These are phyloP conservation scores for Colletotrichum tanaceti DNA, from an alignment of 2,329 filamentous ascomycete genomes.

Conservation along the genomic window DNA sequence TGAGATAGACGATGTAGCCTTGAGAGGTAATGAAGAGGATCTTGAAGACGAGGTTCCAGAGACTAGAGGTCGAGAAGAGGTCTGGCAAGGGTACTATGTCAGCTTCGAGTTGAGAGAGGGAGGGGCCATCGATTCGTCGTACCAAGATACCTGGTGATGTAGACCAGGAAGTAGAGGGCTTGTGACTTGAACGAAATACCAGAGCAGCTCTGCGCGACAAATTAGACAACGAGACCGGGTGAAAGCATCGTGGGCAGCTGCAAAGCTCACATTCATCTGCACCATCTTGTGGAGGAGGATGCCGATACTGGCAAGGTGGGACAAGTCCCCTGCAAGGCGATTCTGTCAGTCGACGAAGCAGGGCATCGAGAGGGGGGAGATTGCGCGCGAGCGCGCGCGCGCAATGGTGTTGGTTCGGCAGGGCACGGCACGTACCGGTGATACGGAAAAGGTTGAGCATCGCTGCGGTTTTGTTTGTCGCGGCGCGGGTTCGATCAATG, in stretches of 20 bases:
- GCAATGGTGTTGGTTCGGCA: conserved; percentile 24
- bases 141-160: conserved; percentile 92
- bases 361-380: background rate
- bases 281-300: conserved; percentile 98
- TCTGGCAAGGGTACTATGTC: conserved; percentile 65
- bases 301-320: conserved; percentile 92
- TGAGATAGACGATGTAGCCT: conserved; percentile 95
- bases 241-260: conserved; percentile 38
- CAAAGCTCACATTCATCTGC: conserved; percentile 78
- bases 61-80: conserved; percentile 83
- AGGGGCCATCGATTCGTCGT: conserved; percentile 43
- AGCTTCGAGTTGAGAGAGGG: background rate
- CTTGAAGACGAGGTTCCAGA: conserved; percentile 97
- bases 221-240: conserved; percentile 35
- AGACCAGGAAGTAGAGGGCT: conserved; percentile 92
- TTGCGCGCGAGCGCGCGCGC: background rate
- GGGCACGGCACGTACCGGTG: conserved; percentile 59
- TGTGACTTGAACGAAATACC: conserved; percentile 99
- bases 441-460: conserved; percentile 69
- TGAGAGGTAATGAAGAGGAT: conserved; percentile 92
- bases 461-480: conserved; percentile 51
- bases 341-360: conserved; percentile 42
- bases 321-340: conserved; percentile 81
- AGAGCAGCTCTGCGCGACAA: conserved; percentile 80
- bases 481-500: conserved; percentile 15